Evolutionary conservation across 2,329 filamentous ascomycete species (phyloP).

Genomic region (Hyphodiscus sp.): DNA sequence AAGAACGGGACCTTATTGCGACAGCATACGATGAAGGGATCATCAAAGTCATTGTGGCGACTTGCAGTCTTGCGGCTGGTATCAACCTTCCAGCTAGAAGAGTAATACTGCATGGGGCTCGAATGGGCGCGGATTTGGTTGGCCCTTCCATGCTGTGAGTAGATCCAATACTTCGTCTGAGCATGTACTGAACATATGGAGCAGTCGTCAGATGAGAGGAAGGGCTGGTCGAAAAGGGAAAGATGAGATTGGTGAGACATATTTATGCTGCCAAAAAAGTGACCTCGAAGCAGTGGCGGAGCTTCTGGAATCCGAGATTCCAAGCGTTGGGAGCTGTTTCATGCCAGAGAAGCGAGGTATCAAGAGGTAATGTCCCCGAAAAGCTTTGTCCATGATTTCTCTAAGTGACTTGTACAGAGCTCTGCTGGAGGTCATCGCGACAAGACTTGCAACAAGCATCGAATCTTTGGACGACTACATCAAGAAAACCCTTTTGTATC

Average conservation of each 20-base stretch:
- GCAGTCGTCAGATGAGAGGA: conserved; percentile 67
- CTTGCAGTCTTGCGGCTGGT: conserved; percentile 75
- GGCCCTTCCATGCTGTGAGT: conserved; percentile 65
- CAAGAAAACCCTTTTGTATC: conserved; percentile 57
- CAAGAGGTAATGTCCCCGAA: conserved; percentile 44
- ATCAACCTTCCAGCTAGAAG: conserved; percentile 69
- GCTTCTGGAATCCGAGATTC: conserved; percentile 66
- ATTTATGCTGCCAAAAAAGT: conserved; percentile 62
- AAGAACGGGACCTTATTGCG: conserved; percentile 68
- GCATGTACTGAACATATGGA: conserved; percentile 20
- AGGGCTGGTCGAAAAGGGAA: conserved; percentile 74
- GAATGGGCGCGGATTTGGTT: conserved; percentile 71
- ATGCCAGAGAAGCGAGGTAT: conserved; percentile 61
- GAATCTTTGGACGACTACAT: conserved; percentile 64
- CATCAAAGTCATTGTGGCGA: conserved; percentile 67
- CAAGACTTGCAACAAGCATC: conserved; percentile 58
- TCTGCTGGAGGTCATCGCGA: conserved; percentile 63
- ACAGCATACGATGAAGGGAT: conserved; percentile 63
- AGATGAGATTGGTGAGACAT: conserved; percentile 70
- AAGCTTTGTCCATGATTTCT: conserved; percentile 2
- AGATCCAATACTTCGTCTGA: not conserved
- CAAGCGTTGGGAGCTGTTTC: conserved; percentile 62
- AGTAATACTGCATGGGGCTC: conserved; percentile 68
- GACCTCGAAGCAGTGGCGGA: conserved; percentile 66
- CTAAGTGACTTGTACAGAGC: conserved; percentile 41